Evolutionary conservation across 164 flowering plant species (phyloP).

Genomic region (Kalanchoe fedtschenkoi): DNA sequence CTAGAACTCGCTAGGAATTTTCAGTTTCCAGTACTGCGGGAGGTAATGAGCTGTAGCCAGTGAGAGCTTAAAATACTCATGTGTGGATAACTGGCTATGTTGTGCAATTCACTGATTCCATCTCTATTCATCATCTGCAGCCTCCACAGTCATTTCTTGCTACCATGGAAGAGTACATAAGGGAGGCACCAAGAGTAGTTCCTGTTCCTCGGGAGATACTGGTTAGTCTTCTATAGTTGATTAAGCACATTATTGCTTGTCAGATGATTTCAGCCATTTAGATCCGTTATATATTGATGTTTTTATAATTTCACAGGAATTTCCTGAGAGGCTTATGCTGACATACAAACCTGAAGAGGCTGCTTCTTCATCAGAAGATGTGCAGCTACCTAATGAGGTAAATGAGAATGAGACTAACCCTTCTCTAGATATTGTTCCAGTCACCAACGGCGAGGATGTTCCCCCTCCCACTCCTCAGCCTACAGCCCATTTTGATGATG

Average conservation of each 20-base stretch:
- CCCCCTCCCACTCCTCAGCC: slow-evolving; percentile 14
- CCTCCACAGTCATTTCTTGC: slow-evolving; percentile 94
- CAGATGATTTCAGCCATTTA: too few relatives aligned
- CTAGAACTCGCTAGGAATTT: slow-evolving; percentile 96
- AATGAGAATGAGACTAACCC: slow-evolving; percentile 31
- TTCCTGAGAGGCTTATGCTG: slow-evolving; percentile 68
- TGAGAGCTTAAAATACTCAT: slow-evolving; percentile 3
- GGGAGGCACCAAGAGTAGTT: slow-evolving; percentile 91
- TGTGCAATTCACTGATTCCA: background rate
- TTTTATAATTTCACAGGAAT: slow-evolving; percentile 30
- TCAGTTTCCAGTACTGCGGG: slow-evolving; percentile 84
- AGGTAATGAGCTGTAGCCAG: slow-evolving; percentile 35
- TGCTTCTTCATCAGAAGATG: slow-evolving; percentile 37
- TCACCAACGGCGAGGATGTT: slow-evolving; percentile 17
- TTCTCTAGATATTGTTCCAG: slow-evolving; percentile 21
- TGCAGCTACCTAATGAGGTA: slow-evolving; percentile 33
- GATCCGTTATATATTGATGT: background rate
- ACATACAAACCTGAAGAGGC: slow-evolving; percentile 76
- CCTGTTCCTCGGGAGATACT: slow-evolving; percentile 55
- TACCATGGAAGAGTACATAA: slow-evolving; percentile 98
- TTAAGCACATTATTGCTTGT: background rate
- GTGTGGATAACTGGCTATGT: too few relatives aligned
- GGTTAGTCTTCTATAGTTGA: slow-evolving; percentile 40
- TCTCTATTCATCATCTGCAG: slow-evolving; percentile 30
- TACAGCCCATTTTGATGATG: slow-evolving; percentile 31